Conservation (phyloP, 1,284 basidiomycete genomes). For the Boletus nobilissimus region DNA sequence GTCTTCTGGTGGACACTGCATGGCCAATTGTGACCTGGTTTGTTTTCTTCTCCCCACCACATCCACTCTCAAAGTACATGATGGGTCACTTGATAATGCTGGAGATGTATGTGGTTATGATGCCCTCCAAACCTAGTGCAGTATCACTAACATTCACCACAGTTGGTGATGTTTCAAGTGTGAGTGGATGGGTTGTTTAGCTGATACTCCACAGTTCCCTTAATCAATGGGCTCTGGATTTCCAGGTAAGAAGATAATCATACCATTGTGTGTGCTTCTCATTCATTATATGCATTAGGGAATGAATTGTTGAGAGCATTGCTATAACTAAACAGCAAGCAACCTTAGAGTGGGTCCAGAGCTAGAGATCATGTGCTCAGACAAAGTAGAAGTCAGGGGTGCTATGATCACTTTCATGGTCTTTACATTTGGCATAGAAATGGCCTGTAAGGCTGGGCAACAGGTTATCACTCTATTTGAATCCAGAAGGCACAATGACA, state of each 20-base stretch:
- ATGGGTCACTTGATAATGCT: slow-evolving; percentile 89
- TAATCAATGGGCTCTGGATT: slow-evolving; percentile 97
- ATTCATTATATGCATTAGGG: slow-evolving; percentile 63
- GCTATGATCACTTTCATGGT: slow-evolving; percentile 85
- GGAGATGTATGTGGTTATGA: slow-evolving; percentile 64
- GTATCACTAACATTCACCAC: slow-evolving; percentile 19
- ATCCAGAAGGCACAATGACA: no score
- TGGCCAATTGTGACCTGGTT: no score
- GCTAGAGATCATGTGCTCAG: slow-evolving; percentile 76
- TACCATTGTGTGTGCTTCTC: neutral
- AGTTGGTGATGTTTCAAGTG: slow-evolving; percentile 55
- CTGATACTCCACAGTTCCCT: slow-evolving; percentile 70
- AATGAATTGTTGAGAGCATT: slow-evolving; percentile 92
- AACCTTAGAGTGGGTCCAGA: slow-evolving; percentile 99
- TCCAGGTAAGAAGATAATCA: slow-evolving; percentile 64
- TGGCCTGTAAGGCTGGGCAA: slow-evolving; percentile 6
- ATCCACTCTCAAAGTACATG: neutral
- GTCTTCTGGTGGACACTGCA: no score
- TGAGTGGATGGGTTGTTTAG: neutral
- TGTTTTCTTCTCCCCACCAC: neutral
- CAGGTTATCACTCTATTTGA: no score
- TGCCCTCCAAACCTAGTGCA: neutral
- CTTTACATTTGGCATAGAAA: neutral
- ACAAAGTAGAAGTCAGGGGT: slow-evolving; percentile 86
- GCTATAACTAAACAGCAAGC: slow-evolving; percentile 86